Percentiles rank a stretch among this genome's conserved stretches.
These are phyloP conservation scores for Cercospora sp. DNA, from an alignment of 2,329 filamentous ascomycete genomes.

Conservation along the genomic window DNA sequence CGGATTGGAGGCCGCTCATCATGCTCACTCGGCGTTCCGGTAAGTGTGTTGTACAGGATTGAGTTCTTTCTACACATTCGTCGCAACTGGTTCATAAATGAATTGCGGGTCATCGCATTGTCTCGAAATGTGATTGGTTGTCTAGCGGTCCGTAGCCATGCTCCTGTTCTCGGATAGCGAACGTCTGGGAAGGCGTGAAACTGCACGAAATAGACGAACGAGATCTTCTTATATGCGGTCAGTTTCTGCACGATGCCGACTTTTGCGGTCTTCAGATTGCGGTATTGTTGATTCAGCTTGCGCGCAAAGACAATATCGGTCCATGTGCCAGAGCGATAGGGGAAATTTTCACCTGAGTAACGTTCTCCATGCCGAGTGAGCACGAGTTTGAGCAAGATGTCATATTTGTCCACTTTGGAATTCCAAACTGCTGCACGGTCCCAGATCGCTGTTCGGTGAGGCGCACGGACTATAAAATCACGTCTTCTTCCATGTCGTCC, in stretches of 20 bases:
- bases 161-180: neutral
- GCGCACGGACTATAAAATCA: slow-evolving; percentile 7
- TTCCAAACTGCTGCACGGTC: slow-evolving; percentile 17
- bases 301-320: slow-evolving; percentile 20
- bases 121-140: slow-evolving; percentile 16
- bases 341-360: slow-evolving; percentile 16
- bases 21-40: neutral
- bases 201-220: slow-evolving; percentile 26
- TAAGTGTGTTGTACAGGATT: slow-evolving; percentile 11
- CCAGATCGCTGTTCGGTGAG: slow-evolving; percentile 21
- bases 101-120: slow-evolving; percentile 17
- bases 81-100: slow-evolving; percentile 22
- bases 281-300: slow-evolving; percentile 16
- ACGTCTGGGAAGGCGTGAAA: slow-evolving; percentile 19
- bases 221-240: slow-evolving; percentile 23
- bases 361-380: slow-evolving; percentile 24
- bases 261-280: slow-evolving; percentile 21
- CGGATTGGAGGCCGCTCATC: slow-evolving; percentile 1
- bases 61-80: slow-evolving; percentile 13
- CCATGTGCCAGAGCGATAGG: slow-evolving; percentile 15
- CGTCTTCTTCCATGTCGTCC: neutral
- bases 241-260: slow-evolving; percentile 24
- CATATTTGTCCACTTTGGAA: neutral
- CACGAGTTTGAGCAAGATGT: slow-evolving; percentile 18
- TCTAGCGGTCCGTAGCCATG: slow-evolving; percentile 16